Evolutionary conservation across 345 rosid genomes (phyloP), one percentile per base, ranked within the genome.

Genomic region (Populus ilicifolia): DNA sequence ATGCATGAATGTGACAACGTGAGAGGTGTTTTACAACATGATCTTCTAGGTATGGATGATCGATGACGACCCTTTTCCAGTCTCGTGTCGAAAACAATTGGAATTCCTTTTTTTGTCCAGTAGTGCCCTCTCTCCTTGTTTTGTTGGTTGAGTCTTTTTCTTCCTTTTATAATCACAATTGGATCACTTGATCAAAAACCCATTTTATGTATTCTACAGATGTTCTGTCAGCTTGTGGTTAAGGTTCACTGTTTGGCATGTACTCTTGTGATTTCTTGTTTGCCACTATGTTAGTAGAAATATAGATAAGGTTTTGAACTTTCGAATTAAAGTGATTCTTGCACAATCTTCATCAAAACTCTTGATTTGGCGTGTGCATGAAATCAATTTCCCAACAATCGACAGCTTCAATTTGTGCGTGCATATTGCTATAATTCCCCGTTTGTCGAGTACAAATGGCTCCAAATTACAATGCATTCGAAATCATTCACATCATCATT

Each of bases 1-100:
- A 41, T 59, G 69, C 68, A 43, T 23, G 61, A 48, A 23, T 13
- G 61, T 35, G 43, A 41, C 54, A n/a, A 14, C 33, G 44, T 14
- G 69, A 67, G 76, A 39, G 61, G 61, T 21, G 38, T 66, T 72
- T 72, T 23, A 43, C 56, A 6, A 79, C 64, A 79, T 79, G 81
- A 69, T 59, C 46, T 68, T 61, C 41, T 68, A 77, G 69, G 27
- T 61, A 73, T 29, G 18, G 77, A 79, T 68, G 38, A 27, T 27
- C 27, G 27, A 38, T 33, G 67, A 67, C 61, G 67, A 67, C 61
- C 63, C 16, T 69, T 41, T 62, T 20, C 66, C 76, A 30, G 41
- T 50, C 5, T 76, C 41, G 2, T 35, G 8, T 18, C 10, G 12
- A 18, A 10, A 39, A 48, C 74, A 20, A 18, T 29, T 44, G 36